A percentile compares a stretch with the other conserved stretches of the same genome.
These are phyloP conservation scores for Venturiaceae sp. DNA, from an alignment of 2,329 filamentous ascomycete species.

Conservation along the genomic window DNA sequence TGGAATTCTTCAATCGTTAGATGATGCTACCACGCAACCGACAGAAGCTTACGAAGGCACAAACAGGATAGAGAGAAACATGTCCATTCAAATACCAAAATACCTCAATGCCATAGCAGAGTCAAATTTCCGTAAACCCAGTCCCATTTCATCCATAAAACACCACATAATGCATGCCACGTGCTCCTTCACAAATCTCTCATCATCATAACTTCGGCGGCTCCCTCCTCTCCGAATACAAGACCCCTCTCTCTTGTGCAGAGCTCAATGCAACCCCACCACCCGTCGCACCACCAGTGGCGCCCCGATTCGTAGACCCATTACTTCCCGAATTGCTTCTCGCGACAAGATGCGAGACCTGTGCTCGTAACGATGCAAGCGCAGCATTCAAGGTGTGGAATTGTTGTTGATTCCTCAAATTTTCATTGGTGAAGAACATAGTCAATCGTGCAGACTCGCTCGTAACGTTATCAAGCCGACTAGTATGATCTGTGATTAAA, in stretches of 20 bases:
- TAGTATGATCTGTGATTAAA: neutral
- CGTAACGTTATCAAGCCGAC: slow-evolving; percentile 3
- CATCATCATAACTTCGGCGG: neutral
- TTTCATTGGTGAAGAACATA: slow-evolving; percentile 5
- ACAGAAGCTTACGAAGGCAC: too few relatives aligned
- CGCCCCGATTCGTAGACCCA: neutral
- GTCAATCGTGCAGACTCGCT: neutral
- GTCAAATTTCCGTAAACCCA: neutral
- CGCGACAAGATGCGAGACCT: neutral
- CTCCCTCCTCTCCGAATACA: neutral
- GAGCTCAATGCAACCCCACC: neutral
- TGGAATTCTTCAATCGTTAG: too few relatives aligned
- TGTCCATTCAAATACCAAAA: neutral
- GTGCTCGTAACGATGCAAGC: neutral
- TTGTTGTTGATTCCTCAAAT: neutral
- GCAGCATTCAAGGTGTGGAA: slow-evolving; percentile 4
- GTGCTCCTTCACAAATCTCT: neutral
- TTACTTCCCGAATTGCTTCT: neutral
- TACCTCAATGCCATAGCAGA: neutral
- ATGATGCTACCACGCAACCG: too few relatives aligned
- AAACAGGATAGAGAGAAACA: too few relatives aligned
- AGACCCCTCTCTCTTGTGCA: neutral
- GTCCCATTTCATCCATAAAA: neutral
- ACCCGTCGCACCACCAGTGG: neutral
- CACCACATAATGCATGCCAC: neutral